Evolutionary conservation across 2,329 filamentous ascomycete species (phyloP).

Genomic region (Hypocrella siamensis): DNA sequence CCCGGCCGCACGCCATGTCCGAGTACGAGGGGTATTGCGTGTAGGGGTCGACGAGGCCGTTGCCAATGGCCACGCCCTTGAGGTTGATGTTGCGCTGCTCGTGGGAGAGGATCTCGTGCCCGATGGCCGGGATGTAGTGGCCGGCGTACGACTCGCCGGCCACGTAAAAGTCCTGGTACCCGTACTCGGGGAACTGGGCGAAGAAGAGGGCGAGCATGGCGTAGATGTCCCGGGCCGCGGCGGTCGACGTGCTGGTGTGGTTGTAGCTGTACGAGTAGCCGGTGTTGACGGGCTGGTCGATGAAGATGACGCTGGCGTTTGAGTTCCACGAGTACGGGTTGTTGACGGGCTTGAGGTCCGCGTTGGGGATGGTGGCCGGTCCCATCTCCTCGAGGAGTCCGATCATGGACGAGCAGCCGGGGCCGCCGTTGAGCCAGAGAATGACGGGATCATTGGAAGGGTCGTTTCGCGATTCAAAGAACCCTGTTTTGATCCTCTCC

Average conservation of each 20-base stretch:
- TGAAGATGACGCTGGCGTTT: slow-evolving; percentile 51
- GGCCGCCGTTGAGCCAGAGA: slow-evolving; percentile 34
- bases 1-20: slow-evolving; percentile 93
- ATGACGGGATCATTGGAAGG: slow-evolving; percentile 25
- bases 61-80: slow-evolving; percentile 86
- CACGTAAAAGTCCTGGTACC: slow-evolving; percentile 91
- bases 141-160: slow-evolving; percentile 89
- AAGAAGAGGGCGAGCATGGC: slow-evolving; percentile 95
- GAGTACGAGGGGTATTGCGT: slow-evolving; percentile 92
- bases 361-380: slow-evolving; percentile 50
- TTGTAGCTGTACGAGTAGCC: slow-evolving; percentile 40
- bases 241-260: slow-evolving; percentile 77
- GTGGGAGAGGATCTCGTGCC: slow-evolving; percentile 78
- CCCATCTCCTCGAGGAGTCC: slow-evolving; percentile 54
- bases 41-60: slow-evolving; percentile 82
- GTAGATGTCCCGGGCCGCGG: slow-evolving; percentile 93
- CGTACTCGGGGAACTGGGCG: slow-evolving; percentile 92
- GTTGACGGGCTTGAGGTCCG: slow-evolving; percentile 15
- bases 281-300: slow-evolving; percentile 41
- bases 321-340: slow-evolving; percentile 51
- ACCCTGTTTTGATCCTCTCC: slow-evolving; percentile 56
- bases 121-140: slow-evolving; percentile 88
- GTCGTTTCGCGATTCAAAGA: slow-evolving; percentile 27
- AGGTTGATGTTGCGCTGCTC: slow-evolving; percentile 96
- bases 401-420: slow-evolving; percentile 17